Base-by-base conservation (phyloP, 495 filamentous ascomycete genomes). In the Rostrohypoxylon terebratum region DNA sequence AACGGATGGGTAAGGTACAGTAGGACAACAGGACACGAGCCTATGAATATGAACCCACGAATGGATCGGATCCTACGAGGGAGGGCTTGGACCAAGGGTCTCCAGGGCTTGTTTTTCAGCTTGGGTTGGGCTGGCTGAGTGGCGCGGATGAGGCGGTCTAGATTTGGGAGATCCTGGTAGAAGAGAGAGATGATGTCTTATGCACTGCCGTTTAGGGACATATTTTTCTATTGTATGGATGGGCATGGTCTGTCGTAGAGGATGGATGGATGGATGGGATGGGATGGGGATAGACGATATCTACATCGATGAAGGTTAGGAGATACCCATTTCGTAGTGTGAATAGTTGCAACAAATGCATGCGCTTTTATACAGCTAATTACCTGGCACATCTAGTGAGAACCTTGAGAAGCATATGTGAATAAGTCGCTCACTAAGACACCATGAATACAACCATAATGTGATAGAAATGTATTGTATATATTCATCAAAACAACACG, bases 281-380 rank as follows among this genome's bases (percentile, higher is more conserved):
- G 2, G 42, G 42, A 18, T 50, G 42, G 3, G 3, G 42, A 14
- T 13, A 20, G 42, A 20, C 2, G 63, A 59, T 55, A 50, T 14
- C 11, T 36, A 34, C 34, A n/a, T 36, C 21, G 5, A 36, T 2
- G n/a, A n/a, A 23, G 25, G 31, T 1, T 66, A 63, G 42, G 54
- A 59, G 44, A 58, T 58, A 40, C 33, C 55, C 34, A 61, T 62
- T 21, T 48, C 48, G 33, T 69, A 48, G 28, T 53, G 59, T 50
- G 66, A 48, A 58, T 36, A 45, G n/a, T 18, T 18, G 11, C 5
- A 45, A n/a, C n/a, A n/a, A n/a, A 23, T 42, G 21, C 9, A 55
- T 21, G 4, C 31, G n/a, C n/a, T 20, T 38, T 7, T 36, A 16
- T 38, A 34, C n/a, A n/a, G n/a, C n/a, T 1, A 18, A 33, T 8